Evolutionary conservation across 2,329 filamentous ascomycete species (phyloP), one percentile per base, ranked within the genome.

Genomic region (Colletotrichum sp.): DNA sequence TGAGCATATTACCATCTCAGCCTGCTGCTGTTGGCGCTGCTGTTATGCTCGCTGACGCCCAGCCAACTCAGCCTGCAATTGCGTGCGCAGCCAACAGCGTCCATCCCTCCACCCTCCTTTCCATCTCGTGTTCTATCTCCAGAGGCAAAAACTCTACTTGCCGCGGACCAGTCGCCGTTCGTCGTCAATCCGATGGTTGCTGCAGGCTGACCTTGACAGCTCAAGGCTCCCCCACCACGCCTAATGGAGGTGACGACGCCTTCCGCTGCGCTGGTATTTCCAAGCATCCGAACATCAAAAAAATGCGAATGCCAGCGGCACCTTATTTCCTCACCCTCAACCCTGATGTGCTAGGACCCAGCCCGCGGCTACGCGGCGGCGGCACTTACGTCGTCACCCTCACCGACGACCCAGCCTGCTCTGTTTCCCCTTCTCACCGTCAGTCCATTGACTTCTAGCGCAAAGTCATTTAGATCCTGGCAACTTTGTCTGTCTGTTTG

Each of bases 81-180:
- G 70, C 74, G 74, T 75, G 43, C 28, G 64, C 74, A 60, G 18
- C 74, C 74, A 68, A 74, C 74, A 73, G 65, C 64, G 57, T 64
- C 43, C 70, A 75, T 73, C 74, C 74, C 64, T 74, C 61, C 63
- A 75, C 74, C 74, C 71, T 71, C 74, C 71, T 75, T 76, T 76
- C 36, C 71, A 70, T 48, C 74, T 76, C 74, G 74, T 76, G 71
- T 76, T 75, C 52, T 24, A 75, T 75, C 39, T 59, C 60, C 34
- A 28, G 30, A 64, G 48, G 71, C 64, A 65, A 48, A 71, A 64
- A 68, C 70, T 76, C 26, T 69, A 74, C 70, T 59, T 68, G n/a
- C 43, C 70, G 21, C 64, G 13, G 59, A 52, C 70, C 70, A 73
- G 70, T 73, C 16, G 59, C 48, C 18, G 26, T 32, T 34, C 32